Conservation (phyloP, 169 alveolate genomes). For the Cryptosporidium viatorum region DNA sequence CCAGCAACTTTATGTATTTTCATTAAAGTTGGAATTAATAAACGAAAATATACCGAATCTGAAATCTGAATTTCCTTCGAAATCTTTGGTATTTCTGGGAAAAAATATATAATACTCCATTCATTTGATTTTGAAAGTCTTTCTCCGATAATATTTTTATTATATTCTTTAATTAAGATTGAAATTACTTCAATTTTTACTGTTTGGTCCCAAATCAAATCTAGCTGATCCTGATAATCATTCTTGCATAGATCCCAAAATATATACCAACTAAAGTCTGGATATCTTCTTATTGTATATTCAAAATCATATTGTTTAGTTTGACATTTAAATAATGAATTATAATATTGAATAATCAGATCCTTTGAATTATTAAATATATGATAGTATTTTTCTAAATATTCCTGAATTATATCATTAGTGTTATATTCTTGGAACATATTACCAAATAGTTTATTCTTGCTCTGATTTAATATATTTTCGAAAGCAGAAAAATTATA, state of each 20-base stretch:
- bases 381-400: background rate
- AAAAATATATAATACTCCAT: slow-evolving; percentile 25
- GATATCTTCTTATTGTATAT: slow-evolving; percentile 38
- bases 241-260: slow-evolving; percentile 59
- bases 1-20: slow-evolving; percentile 10
- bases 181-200: slow-evolving; percentile 16
- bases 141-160: background rate
- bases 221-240: slow-evolving; percentile 62
- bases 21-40: slow-evolving; percentile 44
- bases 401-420: background rate
- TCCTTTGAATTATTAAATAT: background rate
- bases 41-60: slow-evolving; percentile 49
- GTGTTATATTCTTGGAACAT: background rate
- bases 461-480: background rate
- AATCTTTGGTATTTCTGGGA: slow-evolving; percentile 42
- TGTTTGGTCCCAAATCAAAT: slow-evolving; percentile 54
- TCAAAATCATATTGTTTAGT: background rate
- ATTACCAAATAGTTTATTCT: background rate
- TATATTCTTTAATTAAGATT: slow-evolving; percentile 2
- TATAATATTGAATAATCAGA: background rate
- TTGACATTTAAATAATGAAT: background rate
- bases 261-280: slow-evolving; percentile 71
- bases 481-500: background rate
- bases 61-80: slow-evolving; percentile 51
- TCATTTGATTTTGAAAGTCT: background rate